Evolutionary conservation across 2,329 filamentous ascomycete genomes (phyloP).

Genomic region (Diaporthe velutina): DNA sequence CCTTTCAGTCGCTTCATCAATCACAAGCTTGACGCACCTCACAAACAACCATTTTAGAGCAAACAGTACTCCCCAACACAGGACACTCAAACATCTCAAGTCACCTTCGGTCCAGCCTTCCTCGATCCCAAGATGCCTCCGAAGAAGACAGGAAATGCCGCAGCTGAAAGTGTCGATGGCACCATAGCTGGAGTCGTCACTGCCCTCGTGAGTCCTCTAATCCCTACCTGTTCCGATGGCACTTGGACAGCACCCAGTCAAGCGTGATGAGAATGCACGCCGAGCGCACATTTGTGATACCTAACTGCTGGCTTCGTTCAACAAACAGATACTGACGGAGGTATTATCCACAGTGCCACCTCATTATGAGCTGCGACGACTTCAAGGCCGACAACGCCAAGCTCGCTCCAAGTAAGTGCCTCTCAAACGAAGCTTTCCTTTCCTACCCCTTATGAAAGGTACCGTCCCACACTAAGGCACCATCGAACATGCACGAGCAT

Average conservation of each 20-base stretch:
- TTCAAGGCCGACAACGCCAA: constrained; percentile 23
- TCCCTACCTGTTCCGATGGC: neutral
- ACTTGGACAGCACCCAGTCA: too few relatives aligned
- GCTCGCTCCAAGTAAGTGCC: constrained; percentile 13
- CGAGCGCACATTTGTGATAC: neutral
- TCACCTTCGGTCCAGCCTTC: neutral
- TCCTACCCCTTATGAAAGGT: neutral
- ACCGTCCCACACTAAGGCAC: neutral
- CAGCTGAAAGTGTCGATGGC: neutral
- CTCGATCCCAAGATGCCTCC: neutral
- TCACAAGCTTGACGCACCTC: neutral
- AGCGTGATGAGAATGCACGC: neutral
- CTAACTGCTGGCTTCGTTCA: neutral
- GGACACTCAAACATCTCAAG: neutral
- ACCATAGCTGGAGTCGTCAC: neutral
- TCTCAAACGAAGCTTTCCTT: neutral
- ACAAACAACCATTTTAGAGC: neutral
- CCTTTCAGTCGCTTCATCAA: neutral
- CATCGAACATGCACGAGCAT: neutral
- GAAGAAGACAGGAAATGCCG: neutral
- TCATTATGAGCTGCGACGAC: constrained; percentile 14
- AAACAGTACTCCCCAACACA: neutral
- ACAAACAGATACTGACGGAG: neutral
- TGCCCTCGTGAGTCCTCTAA: neutral
- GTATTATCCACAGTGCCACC: neutral